Conservation (phyloP, 306 rosid genomes). For the Dalbergia cultrata region DNA sequence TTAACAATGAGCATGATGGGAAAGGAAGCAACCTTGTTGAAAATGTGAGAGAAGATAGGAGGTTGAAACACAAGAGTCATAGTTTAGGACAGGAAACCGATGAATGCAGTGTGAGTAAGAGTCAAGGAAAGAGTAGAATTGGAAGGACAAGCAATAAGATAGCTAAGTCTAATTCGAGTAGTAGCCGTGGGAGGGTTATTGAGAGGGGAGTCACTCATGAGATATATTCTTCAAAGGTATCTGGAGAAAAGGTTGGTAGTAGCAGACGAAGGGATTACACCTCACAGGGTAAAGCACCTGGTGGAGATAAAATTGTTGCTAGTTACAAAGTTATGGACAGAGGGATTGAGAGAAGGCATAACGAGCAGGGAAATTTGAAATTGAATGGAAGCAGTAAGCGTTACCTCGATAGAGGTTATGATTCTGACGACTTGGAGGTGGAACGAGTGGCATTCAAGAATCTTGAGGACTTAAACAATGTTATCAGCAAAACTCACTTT, state of each 20-base stretch:
- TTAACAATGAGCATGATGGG: conserved; percentile 47
- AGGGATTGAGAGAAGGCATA: conserved; percentile 45
- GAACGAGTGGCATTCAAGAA: conserved; percentile 86
- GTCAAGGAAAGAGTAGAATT: conserved; percentile 38
- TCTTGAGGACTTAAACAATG: conserved; percentile 59
- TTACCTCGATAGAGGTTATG: conserved; percentile 44
- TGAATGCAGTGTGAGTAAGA: conserved; percentile 19
- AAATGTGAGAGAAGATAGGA: conserved; percentile 38
- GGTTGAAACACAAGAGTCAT: conserved; percentile 45
- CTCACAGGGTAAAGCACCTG: conserved; percentile 41
- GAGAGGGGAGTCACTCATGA: conserved; percentile 27
- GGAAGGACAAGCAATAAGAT: conserved; percentile 35
- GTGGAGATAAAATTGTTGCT: conserved; percentile 47
- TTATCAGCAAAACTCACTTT: conserved; percentile 62
- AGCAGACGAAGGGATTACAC: conserved; percentile 46
- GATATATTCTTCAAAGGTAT: conserved; percentile 41
- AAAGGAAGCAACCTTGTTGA: conserved; percentile 43
- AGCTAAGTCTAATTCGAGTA: conserved; percentile 18
- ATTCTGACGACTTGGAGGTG: conserved; percentile 55
- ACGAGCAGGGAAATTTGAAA: conserved; percentile 40
- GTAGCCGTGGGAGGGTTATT: neutral
- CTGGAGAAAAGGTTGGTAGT: conserved; percentile 30
- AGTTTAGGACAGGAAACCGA: conserved; percentile 46
- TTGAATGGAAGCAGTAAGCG: conserved; percentile 48
- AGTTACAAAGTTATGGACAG: conserved; percentile 26